Evolutionary conservation across 2,329 filamentous ascomycete genomes (phyloP), one percentile per base, ranked within the genome.

Genomic region (Aspergillus pseudoterreus): DNA sequence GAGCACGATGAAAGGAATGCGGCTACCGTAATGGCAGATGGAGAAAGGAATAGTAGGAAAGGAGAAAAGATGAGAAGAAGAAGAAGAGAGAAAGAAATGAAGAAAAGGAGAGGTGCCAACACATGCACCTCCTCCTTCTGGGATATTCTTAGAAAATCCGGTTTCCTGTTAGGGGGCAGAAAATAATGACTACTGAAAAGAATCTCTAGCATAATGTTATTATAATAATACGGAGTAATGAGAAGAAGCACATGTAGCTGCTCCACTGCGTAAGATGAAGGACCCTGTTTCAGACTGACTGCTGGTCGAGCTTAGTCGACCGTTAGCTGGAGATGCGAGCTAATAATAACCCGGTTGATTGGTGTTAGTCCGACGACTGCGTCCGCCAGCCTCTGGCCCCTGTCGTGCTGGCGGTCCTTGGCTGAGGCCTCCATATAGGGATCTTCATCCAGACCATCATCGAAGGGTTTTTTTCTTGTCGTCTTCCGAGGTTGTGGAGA

Each of bases 251-350:
- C 27, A 36, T 38, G 39, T 15, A 22, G 19, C 2, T 22, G 15
- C 15, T 42, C 39, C 39, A 42, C 39, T 10, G 19, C 39, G 17
- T 48, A 43, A 52, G 43, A 50, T 55, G 38, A 51, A 53, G 49
- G 50, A 51, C 52, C 48, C 50, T 51, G 55, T 57, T 57, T 57
- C 55, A 51, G 45, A n/a, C 35, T n/a, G 14, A 8, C 35, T n/a
- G 35, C 4, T 38, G 6, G 8, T 38, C 15, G 17, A 42, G 39
- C 39, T 22, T 42, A 42, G 35, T 38, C 15, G 35, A 30, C 27
- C 27, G 27, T 30, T 30, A 30, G 27, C 27, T 11, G 8, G 27
- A 30, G 27, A 30, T 9, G 27, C 22, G 15, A 27, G 14, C 43
- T 45, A 45, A 45, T 19, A 45, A 45, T 45, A 45, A 33, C 9